phyloP scores from a whole-genome alignment of 306 rosid genomes.

The Prunus dulcis region DNA sequence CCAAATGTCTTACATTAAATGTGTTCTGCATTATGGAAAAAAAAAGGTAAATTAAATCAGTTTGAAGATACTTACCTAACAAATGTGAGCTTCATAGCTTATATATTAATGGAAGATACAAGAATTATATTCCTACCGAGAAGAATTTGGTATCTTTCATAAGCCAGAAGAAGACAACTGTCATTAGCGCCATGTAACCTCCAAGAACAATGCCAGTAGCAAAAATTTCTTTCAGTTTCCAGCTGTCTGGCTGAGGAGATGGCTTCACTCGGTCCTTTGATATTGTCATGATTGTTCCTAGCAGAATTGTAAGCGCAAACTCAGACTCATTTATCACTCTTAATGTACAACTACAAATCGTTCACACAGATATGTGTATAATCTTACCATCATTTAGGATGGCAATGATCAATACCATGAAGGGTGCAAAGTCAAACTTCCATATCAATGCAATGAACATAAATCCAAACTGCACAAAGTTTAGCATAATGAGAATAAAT shows the following conservation, averaged over 20 bases:
- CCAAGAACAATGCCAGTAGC: slow-evolving; percentile 97
- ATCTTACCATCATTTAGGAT: slow-evolving; percentile 88
- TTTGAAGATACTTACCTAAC: neutral
- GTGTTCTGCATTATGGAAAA: slow-evolving; percentile 48
- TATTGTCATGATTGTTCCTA: slow-evolving; percentile 98
- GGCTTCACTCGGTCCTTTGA: slow-evolving; percentile 98
- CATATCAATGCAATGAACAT: slow-evolving; percentile 94
- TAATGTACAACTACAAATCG: neutral
- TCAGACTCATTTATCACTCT: slow-evolving; percentile 14
- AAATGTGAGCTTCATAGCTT: neutral
- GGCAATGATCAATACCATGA: slow-evolving; percentile 96
- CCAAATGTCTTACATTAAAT: slow-evolving; percentile 49
- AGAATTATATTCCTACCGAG: slow-evolving; percentile 45
- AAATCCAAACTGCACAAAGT: slow-evolving; percentile 79
- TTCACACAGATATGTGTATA: neutral
- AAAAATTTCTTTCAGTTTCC: slow-evolving; percentile 95
- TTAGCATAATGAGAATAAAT: slow-evolving; percentile 16
- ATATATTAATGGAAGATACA: neutral
- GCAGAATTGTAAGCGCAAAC: slow-evolving; percentile 8
- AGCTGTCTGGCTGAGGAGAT: slow-evolving; percentile 91
- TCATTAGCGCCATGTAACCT: slow-evolving; percentile 94
- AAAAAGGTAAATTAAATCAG: neutral
- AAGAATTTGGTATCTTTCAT: slow-evolving; percentile 66
- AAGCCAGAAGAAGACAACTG: slow-evolving; percentile 89
- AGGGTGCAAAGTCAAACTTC: slow-evolving; percentile 95